Evolutionary conservation across 164 flowering plant species (phyloP), one percentile per base, ranked within the genome.

Genomic region (Vitis labrusca): DNA sequence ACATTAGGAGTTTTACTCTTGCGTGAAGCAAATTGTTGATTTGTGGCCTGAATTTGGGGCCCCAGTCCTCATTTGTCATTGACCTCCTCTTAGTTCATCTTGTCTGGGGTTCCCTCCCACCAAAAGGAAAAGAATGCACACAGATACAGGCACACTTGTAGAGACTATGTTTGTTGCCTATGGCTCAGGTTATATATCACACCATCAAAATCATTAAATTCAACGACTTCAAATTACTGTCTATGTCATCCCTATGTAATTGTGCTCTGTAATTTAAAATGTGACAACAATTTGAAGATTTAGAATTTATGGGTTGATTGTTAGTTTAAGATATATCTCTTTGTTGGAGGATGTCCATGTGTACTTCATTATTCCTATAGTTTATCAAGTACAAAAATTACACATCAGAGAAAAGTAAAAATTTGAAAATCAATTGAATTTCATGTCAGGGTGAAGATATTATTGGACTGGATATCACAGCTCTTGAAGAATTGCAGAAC

Each of bases 401-500:
- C 49, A 32, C 32, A 15, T 27, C 29, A 9, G 8, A 13, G 29
- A 57, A 65, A 65, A 50, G 10, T 27, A 14, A 5, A 17, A 32
- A 50, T 10, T 2, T 10, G 27, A 50, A 23, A 52, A 30, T 60
- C 23, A 29, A 9, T 5, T 57, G 27, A 48, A 14, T 52, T 66
- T 66, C 57, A 3, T 80, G 48, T 49, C 80, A 87, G 91, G 75
- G 89, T 67, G 88, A 87, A 61, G 77, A 85, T 80, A 64, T 88
- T 64, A 52, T 47, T 69, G 84, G 80, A 62, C 71, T 88, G 65
- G 87, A 85, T 72, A 65, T 71, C 3, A 59, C 64, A 32, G 64
- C 84, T 62, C 88, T 84, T 49, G 93, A 87, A 75, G 89, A 85
- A 70, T 78, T 89, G 50, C 91, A 87, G 62, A 79, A 83, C 67